Evolutionary conservation across 1,139 yeast species (phyloP).

Genomic region (Meyerozyma guilliermondii): DNA sequence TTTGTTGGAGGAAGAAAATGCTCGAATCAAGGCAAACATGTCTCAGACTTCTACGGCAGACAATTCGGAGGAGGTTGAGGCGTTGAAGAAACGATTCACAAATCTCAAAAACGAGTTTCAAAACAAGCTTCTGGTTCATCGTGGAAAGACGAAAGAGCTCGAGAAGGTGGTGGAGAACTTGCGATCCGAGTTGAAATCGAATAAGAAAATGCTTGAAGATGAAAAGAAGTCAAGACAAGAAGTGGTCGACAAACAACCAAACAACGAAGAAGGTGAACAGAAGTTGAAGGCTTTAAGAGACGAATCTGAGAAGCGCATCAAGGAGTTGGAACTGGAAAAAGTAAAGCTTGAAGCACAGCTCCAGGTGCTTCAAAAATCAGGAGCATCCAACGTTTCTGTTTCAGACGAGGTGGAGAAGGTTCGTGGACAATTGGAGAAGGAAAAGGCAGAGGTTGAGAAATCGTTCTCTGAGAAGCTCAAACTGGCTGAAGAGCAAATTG

Average conservation of each 20-base stretch:
- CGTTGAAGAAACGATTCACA: constrained; percentile 25
- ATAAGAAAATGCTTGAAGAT: constrained; percentile 13
- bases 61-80: constrained; percentile 3
- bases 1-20: constrained; percentile 35
- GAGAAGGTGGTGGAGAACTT: constrained; percentile 16
- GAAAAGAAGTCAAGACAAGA: constrained; percentile 6
- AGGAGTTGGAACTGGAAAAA: neutral
- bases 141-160: constrained; percentile 20
- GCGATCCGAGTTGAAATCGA: constrained; percentile 14
- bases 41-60: constrained; percentile 6
- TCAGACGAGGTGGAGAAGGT: neutral
- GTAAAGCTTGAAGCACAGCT: neutral
- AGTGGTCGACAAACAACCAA: constrained; percentile 1
- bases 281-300: constrained; percentile 8
- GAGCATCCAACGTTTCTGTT: neutral
- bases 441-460: constrained; percentile 12
- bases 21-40: constrained; percentile 19
- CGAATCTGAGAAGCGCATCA: constrained; percentile 5
- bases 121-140: constrained; percentile 19
- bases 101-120: constrained; percentile 32
- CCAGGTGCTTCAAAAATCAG: neutral
- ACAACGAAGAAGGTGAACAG: neutral
- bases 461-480: neutral
- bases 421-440: neutral
- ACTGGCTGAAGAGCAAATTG: neutral